A percentile compares a stretch with the other conserved stretches of the same genome.
Conservation (phyloP, 2,329 filamentous ascomycete species). For the Nemania sp. region DNA sequence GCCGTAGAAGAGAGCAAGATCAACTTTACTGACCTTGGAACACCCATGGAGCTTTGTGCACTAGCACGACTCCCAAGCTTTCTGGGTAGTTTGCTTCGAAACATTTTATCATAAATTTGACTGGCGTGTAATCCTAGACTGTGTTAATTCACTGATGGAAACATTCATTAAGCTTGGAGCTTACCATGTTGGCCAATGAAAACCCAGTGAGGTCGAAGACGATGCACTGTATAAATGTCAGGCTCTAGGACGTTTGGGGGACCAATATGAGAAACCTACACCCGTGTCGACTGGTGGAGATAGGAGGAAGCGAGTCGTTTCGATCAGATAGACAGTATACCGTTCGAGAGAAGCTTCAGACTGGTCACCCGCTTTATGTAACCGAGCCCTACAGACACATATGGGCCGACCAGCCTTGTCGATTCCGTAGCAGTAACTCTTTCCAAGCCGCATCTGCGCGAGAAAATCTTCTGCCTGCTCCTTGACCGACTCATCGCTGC, state of each 20-base stretch:
- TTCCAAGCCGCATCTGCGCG: constrained; percentile 82
- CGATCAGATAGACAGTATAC: constrained; percentile 92
- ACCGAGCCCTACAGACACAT: constrained; percentile 78
- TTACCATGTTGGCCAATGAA: constrained; percentile 89
- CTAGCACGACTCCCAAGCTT: constrained; percentile 82
- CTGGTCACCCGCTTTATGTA: constrained; percentile 84
- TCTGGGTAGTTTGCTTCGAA: constrained; percentile 99
- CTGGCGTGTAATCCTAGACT: constrained; percentile 80
- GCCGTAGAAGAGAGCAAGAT: constrained; percentile 36
- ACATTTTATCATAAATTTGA: constrained; percentile 99
- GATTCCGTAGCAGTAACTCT: constrained; percentile 86
- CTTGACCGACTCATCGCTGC: constrained; percentile 61
- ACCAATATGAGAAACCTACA: constrained; percentile 58
- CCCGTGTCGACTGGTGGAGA: constrained; percentile 84
- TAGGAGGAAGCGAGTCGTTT: constrained; percentile 86
- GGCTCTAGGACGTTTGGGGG: background rate
- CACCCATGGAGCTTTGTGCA: constrained; percentile 96
- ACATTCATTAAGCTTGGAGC: constrained; percentile 21
- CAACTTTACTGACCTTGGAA: constrained; percentile 71
- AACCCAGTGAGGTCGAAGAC: constrained; percentile 97
- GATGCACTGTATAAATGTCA: constrained; percentile 64
- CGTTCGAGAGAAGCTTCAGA: constrained; percentile 79
- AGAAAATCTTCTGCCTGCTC: constrained; percentile 77
- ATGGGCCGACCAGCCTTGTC: constrained; percentile 86
- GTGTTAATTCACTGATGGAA: constrained; percentile 26